phyloP scores from a whole-genome alignment of 768 basidiomycete species.

The Paxillus involutus region DNA sequence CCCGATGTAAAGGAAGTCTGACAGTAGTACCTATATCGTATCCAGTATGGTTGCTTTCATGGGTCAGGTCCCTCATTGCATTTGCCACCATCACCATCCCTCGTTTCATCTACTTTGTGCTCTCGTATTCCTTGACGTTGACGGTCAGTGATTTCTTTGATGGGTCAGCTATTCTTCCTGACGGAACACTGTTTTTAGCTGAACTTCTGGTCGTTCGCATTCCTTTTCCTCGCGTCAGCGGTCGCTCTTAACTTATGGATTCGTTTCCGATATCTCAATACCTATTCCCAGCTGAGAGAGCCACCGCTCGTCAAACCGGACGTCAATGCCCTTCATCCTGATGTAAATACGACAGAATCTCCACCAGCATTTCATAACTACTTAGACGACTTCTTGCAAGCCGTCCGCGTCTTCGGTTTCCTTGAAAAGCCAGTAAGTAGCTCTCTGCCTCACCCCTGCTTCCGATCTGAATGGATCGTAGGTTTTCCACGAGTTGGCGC shows the following conservation, averaged over 20 bases:
- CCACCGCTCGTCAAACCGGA: constrained; percentile 81
- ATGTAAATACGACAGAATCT: constrained; percentile 76
- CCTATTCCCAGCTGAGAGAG: constrained; percentile 75
- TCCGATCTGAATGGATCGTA: constrained; percentile 24
- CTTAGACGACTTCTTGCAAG: constrained; percentile 94
- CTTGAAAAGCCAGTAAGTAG: constrained; percentile 86
- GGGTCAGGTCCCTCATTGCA: constrained; percentile 69
- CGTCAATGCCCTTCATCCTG: constrained; percentile 86
- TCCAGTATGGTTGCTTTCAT: constrained; percentile 80
- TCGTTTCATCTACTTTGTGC: constrained; percentile 68
- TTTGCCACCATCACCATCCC: constrained; percentile 86
- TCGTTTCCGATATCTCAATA: constrained; percentile 76
- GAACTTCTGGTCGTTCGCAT: constrained; percentile 88
- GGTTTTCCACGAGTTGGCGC: constrained; percentile 96
- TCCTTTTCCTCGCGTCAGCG: constrained; percentile 67
- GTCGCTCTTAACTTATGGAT: constrained; percentile 82
- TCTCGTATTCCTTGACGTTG: constrained; percentile 88
- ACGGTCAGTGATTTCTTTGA: constrained; percentile 50
- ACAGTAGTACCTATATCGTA: constrained; percentile 2
- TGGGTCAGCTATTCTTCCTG: not conserved
- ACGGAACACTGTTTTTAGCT: constrained; percentile 47
- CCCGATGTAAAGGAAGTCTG: not conserved
- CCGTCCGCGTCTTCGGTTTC: constrained; percentile 96
- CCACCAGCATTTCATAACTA: constrained; percentile 91
- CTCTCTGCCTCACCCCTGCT: not conserved